These are phyloP conservation scores for Auxenochlorella pyrenoidosa DNA, from an alignment of 139 green algal genomes.

Conservation along the genomic window DNA sequence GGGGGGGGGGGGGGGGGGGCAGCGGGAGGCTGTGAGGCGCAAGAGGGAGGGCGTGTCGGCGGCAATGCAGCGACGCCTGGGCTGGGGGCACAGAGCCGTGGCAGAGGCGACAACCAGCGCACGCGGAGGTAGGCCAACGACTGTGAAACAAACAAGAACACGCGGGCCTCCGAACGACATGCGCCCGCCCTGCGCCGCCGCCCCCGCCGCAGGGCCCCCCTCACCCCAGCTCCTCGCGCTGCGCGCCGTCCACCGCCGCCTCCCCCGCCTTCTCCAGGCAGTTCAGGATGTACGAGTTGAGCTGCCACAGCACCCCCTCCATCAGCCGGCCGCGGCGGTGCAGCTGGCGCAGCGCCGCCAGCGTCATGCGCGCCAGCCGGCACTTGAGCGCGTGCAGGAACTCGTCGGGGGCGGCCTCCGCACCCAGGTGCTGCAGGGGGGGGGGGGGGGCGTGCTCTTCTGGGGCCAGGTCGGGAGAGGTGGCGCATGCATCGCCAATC, in stretches of 20 bases:
- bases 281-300: constrained; percentile 20
- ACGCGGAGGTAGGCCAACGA: no score
- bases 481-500: not conserved
- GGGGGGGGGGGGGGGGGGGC: no score
- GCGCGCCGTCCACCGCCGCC: constrained; percentile 5
- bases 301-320: constrained; percentile 25
- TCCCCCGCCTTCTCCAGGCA: constrained; percentile 20
- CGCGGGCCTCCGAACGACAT: no score
- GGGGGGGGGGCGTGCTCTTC: not conserved
- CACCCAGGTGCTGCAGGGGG: not conserved
- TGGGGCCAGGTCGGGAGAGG: not conserved
- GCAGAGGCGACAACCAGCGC: no score
- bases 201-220: not conserved
- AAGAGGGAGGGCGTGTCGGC: not conserved
- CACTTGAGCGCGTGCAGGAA: constrained; percentile 1
- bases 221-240: constrained; percentile 13
- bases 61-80: not conserved
- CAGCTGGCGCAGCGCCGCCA: constrained; percentile 26
- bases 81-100: no score
- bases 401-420: not conserved
- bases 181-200: no score
- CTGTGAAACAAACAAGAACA: no score
- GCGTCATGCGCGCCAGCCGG: constrained; percentile 6
- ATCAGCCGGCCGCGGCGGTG: constrained; percentile 13
- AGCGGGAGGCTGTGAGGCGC: no score